These are phyloP conservation scores for Telfairia occidentalis DNA, from an alignment of 331 rosid genomes.

Conservation along the genomic window DNA sequence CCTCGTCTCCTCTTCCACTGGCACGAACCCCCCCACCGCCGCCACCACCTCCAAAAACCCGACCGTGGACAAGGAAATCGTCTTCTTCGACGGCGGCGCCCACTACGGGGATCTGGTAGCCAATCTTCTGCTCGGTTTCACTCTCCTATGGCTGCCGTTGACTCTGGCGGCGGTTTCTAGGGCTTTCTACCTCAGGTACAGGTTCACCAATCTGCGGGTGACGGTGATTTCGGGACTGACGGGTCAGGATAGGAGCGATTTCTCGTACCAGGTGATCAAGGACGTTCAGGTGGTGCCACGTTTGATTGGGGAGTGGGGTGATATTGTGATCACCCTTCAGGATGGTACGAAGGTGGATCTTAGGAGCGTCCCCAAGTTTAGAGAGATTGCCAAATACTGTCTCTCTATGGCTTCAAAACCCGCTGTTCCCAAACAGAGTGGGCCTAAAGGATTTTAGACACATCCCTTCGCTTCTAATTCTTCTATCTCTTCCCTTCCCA, in stretches of 20 bases:
- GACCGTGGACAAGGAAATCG: slow-evolving; percentile 36
- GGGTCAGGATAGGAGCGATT: slow-evolving; percentile 77
- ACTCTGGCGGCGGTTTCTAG: slow-evolving; percentile 73
- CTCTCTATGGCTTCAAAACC: slow-evolving; percentile 49
- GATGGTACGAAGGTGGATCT: slow-evolving; percentile 87
- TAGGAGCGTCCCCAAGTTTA: slow-evolving; percentile 73
- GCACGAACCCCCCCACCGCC: slow-evolving; percentile 31
- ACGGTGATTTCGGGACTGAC: slow-evolving; percentile 78
- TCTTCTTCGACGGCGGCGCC: slow-evolving; percentile 93
- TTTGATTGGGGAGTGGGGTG: slow-evolving; percentile 95
- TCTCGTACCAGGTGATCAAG: slow-evolving; percentile 61
- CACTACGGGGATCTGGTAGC: slow-evolving; percentile 74
- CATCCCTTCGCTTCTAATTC: neutral
- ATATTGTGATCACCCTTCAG: slow-evolving; percentile 58
- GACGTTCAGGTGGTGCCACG: slow-evolving; percentile 93
- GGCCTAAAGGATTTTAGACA: slow-evolving; percentile 56
- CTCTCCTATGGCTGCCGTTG: slow-evolving; percentile 73
- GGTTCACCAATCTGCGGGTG: slow-evolving; percentile 85
- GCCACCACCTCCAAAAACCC: slow-evolving; percentile 22
- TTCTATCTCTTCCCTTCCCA: neutral
- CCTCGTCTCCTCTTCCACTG: slow-evolving; percentile 71
- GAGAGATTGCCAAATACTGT: slow-evolving; percentile 77
- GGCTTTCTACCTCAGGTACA: slow-evolving; percentile 59
- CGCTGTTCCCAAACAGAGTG: slow-evolving; percentile 21
- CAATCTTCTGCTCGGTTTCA: slow-evolving; percentile 66